Conservation (phyloP, 306 rosid species). For the Morella rubra region DNA sequence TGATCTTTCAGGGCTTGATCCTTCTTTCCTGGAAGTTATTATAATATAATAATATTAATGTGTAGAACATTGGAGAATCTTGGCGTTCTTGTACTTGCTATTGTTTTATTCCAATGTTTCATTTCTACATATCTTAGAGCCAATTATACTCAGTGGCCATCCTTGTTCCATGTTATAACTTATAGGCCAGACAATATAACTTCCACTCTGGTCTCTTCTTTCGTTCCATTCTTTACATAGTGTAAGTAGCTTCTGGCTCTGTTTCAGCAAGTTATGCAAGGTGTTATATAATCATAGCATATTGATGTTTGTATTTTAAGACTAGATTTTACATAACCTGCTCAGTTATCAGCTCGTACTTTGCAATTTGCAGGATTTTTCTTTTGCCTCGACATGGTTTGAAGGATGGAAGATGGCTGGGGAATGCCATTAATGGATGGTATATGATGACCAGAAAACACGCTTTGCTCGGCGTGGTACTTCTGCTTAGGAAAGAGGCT, state of each 20-base stretch:
- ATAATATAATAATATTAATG: background rate
- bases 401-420: slow-evolving; percentile 32
- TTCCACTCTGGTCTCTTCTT: slow-evolving; percentile 10
- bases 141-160: slow-evolving; percentile 8
- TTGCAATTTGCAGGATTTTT: slow-evolving; percentile 50
- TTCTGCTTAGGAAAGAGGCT: slow-evolving; percentile 27
- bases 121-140: slow-evolving; percentile 8
- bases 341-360: slow-evolving; percentile 33
- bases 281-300: slow-evolving; percentile 24
- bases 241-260: slow-evolving; percentile 22
- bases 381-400: slow-evolving; percentile 17
- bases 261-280: slow-evolving; percentile 27
- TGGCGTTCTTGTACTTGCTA: background rate
- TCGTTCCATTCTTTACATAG: slow-evolving; percentile 23
- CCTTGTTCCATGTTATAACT: slow-evolving; percentile 27
- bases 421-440: slow-evolving; percentile 19
- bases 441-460: slow-evolving; percentile 10
- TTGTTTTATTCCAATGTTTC: slow-evolving; percentile 1
- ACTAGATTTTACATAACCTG: slow-evolving; percentile 23
- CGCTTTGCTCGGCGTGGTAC: slow-evolving; percentile 19
- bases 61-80: background rate
- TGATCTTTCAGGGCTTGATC: slow-evolving; percentile 1
- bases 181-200: slow-evolving; percentile 34
- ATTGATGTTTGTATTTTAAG: slow-evolving; percentile 21
- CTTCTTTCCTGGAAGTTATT: background rate